A percentile compares a stretch with the other conserved stretches of the same genome.
These are phyloP conservation scores for Debaryomyces tyrocola DNA, from an alignment of 805 yeast genomes.

Conservation along the genomic window DNA sequence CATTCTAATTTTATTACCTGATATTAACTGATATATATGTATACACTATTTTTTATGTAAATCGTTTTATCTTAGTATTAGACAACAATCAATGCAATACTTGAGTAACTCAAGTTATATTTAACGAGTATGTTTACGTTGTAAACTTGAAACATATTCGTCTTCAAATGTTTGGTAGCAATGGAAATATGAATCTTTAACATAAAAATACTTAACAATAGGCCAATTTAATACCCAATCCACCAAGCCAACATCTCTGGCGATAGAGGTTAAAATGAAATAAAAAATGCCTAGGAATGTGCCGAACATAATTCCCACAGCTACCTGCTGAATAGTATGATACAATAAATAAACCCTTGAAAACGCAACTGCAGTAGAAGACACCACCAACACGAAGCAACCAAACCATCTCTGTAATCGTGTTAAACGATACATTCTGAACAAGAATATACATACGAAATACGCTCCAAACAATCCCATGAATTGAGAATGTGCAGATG, in stretches of 20 bases:
- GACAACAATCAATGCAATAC: too few relatives aligned
- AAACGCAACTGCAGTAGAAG: constrained; percentile 49
- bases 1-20: too few relatives aligned
- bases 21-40: too few relatives aligned
- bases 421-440: constrained; percentile 38
- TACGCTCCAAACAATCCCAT: constrained; percentile 82
- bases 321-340: constrained; percentile 72
- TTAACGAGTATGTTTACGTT: not conserved
- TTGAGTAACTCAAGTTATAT: too few relatives aligned
- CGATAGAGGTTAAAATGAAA: constrained; percentile 50
- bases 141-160: constrained; percentile 34
- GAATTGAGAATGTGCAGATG: constrained; percentile 94
- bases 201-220: constrained; percentile 48
- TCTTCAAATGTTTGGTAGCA: constrained; percentile 47
- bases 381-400: constrained; percentile 19
- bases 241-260: constrained; percentile 67
- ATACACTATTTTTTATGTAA: too few relatives aligned
- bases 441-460: constrained; percentile 44
- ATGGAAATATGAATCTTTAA: constrained; percentile 62
- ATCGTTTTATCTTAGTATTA: too few relatives aligned
- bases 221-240: constrained; percentile 63
- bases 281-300: constrained; percentile 55
- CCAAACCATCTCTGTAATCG: constrained; percentile 26
- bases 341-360: constrained; percentile 79
- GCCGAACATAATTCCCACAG: constrained; percentile 72